Evolutionary conservation across 805 yeast species (phyloP), one percentile per base, ranked within the genome.

Genomic region (Monosporozyma yasuniensis): DNA sequence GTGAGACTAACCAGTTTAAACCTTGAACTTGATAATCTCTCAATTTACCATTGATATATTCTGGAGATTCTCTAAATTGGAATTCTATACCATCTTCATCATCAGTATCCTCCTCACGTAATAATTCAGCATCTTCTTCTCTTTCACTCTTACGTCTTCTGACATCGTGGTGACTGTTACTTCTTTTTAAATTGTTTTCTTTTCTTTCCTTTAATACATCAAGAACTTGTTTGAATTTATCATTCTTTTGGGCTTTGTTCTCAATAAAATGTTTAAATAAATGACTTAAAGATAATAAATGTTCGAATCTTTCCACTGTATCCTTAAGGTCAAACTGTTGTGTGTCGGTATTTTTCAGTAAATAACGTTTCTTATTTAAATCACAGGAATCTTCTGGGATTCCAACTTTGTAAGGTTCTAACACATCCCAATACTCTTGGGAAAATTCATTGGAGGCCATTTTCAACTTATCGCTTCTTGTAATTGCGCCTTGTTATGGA

Each of bases 21-120:
- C 93, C 95, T 64, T 83, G 89, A 54, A 85, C 74, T 66, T 85
- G 95, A 61, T 85, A 85, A 2, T 84, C 81, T 58, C 95, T 75
- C 50, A 85, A 65, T 39, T 62, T 60, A 42, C 95, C 95, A 52
- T 78, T 66, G 22, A 86, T 63, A 57, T 74, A 91, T 2, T 80
- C 73, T 0, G 99, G 99, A 2, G 90, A 80, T 61, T 88, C 96
- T 1, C 93, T 84, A 58, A 91, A 78, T 42, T 86, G 55, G 58
- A 66, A 50, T 48, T 68, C 63, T 7, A 61, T 48, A 9, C 53
- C 54, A 4, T 52, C 56, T 7, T 52, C 55, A 8, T 50, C 56
- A 16, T 55, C 58, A 22, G 56, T 63, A 16, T 65, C 70, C 12
- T 65, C 67, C 46, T 72, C 74, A 54, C 80, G 73, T 68, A 89